Base-by-base conservation (phyloP, 768 basidiomycete species). In the Lactifluus volemus region DNA sequence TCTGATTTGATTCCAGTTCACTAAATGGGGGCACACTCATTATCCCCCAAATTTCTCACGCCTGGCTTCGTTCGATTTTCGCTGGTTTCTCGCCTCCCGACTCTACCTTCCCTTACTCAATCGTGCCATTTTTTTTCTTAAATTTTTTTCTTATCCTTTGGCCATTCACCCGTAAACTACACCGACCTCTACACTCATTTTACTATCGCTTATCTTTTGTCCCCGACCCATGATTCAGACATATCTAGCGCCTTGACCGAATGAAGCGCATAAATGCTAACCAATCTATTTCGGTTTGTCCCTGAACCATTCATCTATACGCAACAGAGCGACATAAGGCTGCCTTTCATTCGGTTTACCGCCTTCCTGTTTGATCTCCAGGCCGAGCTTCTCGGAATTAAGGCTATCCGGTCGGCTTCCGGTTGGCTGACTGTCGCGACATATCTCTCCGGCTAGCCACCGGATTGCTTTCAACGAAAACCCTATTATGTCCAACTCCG, bases 41-140 rank as follows among this genome's bases (percentile, higher is more conserved):
- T 25, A 25, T 9, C 42, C 65, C 65, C 65, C 65, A 66, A 66
- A 53, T 34, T 66, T 66, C 65, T 36, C 65, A 66, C 65, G 65
- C 10, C 36, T 51, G 5, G 14, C 5, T 25, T 53, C 61, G 54
- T 34, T 30, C 55, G 30, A 53, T 49, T 48, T 52, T 63, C 61
- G 61, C 56, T 21, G 44, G 2, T 12, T 8, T 47, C 38, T 58
- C 55, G 55, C 61, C 45, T 62, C 55, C 55, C 55, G 30, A 29
- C 15, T 14, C 44, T 19, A 12, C 17, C 21, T 14, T 25, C 45
- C 10, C 10, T 21, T 47, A 21, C 25, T 5, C 29, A 5, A 54
- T 54, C 39, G 39, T 49, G 15, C 47, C 56, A 58, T 11, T 49
- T 44, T 11, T 49, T 44, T 49, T 53, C 30, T n/a, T 25, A 5